phyloP scores from a whole-genome alignment of 371 early-diverging fungal genomes.

The Mucor sp. region DNA sequence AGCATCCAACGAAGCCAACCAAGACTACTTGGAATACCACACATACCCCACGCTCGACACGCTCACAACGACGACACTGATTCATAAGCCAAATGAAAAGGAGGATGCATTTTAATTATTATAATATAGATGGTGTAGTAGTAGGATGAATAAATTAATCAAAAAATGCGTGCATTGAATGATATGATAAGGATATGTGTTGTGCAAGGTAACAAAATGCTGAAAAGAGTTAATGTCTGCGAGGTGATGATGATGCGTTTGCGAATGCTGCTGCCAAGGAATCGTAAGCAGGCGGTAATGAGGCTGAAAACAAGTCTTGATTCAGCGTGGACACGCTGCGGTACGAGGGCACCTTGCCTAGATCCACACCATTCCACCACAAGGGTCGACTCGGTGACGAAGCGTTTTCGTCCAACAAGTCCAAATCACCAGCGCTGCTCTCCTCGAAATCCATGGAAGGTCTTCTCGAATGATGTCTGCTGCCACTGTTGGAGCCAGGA shows the following conservation, averaged over 20 bases:
- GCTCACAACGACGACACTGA: neutral
- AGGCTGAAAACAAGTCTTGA: slow-evolving; percentile 29
- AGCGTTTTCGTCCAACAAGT: neutral
- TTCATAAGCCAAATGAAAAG: neutral
- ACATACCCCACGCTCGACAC: neutral
- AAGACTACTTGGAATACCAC: neutral
- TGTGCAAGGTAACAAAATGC: neutral
- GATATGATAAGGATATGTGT: neutral
- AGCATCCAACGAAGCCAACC: neutral
- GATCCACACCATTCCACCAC: slow-evolving; percentile 47
- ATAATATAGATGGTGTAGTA: neutral
- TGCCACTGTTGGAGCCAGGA: slow-evolving; percentile 17
- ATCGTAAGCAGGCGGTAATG: slow-evolving; percentile 44
- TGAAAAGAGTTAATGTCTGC: neutral
- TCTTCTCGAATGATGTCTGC: slow-evolving; percentile 20
- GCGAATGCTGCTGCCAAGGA: neutral
- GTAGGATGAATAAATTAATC: neutral
- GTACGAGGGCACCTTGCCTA: slow-evolving; percentile 47
- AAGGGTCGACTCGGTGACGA: neutral
- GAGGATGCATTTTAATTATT: neutral
- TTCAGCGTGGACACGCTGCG: slow-evolving; percentile 33
- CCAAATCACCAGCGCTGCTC: neutral
- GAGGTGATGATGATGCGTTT: neutral
- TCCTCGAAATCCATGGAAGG: slow-evolving; percentile 12
- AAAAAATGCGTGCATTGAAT: neutral